Evolutionary conservation across 2,329 filamentous ascomycete genomes (phyloP), one percentile per base, ranked within the genome.

Genomic region (Ophiocordyceps sinensis): DNA sequence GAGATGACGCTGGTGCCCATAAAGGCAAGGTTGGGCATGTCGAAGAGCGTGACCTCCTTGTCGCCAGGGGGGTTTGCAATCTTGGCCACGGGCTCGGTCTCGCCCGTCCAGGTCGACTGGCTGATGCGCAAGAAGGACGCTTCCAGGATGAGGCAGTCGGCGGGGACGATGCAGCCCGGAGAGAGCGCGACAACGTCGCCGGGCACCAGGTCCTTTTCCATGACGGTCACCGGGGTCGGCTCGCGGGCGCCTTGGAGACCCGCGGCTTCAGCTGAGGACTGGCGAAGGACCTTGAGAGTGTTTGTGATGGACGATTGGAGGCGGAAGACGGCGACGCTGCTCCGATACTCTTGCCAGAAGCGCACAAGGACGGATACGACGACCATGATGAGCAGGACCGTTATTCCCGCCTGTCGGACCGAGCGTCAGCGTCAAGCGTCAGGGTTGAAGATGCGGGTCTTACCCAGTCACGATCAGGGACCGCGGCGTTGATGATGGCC

Each of bases 31-130:
- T 53, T 56, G 10, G 36, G 36, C 7, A 53, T 30, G 37, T 56
- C 53, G 26, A 55, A 56, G 6, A 53, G 40, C 0, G 46, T 44
- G 10, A 38, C 39, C 2, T 47, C 44, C 26, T 53, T 54, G 29
- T 49, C 46, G 23, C 47, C 50, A 11, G 19, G 31, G 2, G 23
- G 12, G 13, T 40, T 43, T 2, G 51, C 38, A 2, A 37, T 34
- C 41, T 56, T 56, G 15, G 48, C 40, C 2, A 51, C 51, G 3
- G 54, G 53, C 9, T 47, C 48, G 38, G 43, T 55, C 40, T 56
- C 54, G n/a, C 54, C 54, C 0, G 51, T 56, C 51, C 52, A 54
- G 13, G 50, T 53, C n/a, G 53, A 55, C 39, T 55, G 52, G 29
- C 53, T 52, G 38, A 55, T 43, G 3, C 51, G 52, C 1, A 55